Conservation (phyloP, 2,329 filamentous ascomycete genomes). For the Trichophyton equinum region DNA sequence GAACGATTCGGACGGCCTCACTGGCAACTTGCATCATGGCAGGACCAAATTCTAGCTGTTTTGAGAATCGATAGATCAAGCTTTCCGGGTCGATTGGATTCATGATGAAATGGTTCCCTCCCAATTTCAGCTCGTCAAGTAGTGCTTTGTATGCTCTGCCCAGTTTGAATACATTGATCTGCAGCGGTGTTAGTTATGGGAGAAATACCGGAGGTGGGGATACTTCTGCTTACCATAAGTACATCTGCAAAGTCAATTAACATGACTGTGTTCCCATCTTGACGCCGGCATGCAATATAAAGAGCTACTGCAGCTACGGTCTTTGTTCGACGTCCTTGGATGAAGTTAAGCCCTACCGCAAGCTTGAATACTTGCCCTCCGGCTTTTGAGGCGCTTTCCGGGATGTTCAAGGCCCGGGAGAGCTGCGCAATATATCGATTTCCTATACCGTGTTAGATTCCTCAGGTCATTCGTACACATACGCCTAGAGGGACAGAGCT, state of each 20-base stretch:
- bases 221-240: constrained; percentile 34
- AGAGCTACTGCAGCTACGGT: constrained; percentile 84
- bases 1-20: constrained; percentile 75
- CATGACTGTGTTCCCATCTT: constrained; percentile 72
- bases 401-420: constrained; percentile 31
- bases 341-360: constrained; percentile 61
- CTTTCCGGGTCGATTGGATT: constrained; percentile 76
- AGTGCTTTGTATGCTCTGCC: constrained; percentile 82
- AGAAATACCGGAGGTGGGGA: not conserved
- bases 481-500: not conserved
- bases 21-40: constrained; percentile 72
- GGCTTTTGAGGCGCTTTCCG: constrained; percentile 50
- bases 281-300: constrained; percentile 74
- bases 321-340: constrained; percentile 72
- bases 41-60: constrained; percentile 78
- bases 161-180: constrained; percentile 82
- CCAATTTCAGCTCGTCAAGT: constrained; percentile 45
- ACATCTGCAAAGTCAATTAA: constrained; percentile 91
- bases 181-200: constrained; percentile 23
- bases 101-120: constrained; percentile 51
- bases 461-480: not conserved
- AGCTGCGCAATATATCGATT: constrained; percentile 34
- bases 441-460: constrained; percentile 14
- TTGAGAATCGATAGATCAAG: constrained; percentile 80
- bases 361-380: constrained; percentile 66